Percentiles rank a stretch among this genome's conserved stretches.
Evolutionary conservation across 23 red algal genomes (phyloP).

Genomic region (Gracilaria gracilis): DNA sequence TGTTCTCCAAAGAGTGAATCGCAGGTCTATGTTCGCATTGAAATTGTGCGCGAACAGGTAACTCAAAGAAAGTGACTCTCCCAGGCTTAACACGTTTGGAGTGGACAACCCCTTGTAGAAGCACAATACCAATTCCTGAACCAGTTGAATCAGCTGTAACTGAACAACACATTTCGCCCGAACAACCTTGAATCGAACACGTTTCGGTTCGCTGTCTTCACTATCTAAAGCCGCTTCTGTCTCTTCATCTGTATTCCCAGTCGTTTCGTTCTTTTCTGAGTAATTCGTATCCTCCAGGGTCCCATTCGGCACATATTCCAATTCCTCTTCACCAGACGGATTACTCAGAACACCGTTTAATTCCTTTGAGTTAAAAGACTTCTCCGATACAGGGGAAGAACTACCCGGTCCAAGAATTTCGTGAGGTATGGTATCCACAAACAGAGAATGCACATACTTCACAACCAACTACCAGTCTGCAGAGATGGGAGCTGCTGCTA

Average conservation of each 20-base stretch:
- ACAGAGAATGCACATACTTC: constrained; percentile 40
- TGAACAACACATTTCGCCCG: constrained; percentile 97
- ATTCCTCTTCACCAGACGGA: not conserved
- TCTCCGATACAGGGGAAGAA: not conserved
- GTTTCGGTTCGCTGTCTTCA: constrained; percentile 17
- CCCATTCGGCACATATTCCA: not conserved
- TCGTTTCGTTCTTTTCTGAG: not conserved
- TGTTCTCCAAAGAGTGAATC: constrained; percentile 89
- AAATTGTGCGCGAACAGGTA: constrained; percentile 93
- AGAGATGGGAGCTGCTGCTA: constrained; percentile 35
- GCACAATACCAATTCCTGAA: constrained; percentile 80
- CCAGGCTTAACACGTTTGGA: constrained; percentile 62
- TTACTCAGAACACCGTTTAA: not conserved
- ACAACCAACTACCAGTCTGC: constrained; percentile 85
- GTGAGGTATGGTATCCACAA: constrained; percentile 80
- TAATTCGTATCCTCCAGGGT: not conserved
- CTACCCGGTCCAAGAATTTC: constrained; percentile 78
- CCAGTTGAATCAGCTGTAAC: constrained; percentile 84
- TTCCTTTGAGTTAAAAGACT: not conserved
- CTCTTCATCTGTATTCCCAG: not conserved
- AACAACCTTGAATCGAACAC: constrained; percentile 86
- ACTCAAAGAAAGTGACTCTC: constrained; percentile 53
- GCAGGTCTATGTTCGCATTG: constrained; percentile 84
- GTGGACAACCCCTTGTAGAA: constrained; percentile 73
- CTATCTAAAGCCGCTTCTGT: not conserved